phyloP scores from a whole-genome alignment of 805 yeast species.

The Monosporozyma aquatica region DNA sequence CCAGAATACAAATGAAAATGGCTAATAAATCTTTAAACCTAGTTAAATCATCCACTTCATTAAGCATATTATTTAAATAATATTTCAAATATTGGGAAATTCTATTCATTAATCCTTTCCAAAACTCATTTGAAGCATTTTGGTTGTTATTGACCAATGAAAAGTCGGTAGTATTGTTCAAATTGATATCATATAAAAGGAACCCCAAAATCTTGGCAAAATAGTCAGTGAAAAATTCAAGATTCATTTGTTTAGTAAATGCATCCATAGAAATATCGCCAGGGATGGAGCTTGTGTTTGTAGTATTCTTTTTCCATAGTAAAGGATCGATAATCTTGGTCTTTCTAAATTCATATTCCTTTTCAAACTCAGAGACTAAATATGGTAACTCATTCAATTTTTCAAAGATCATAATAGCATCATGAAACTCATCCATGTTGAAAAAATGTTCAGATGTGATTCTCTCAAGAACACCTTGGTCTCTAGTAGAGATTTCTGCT shows the following conservation, averaged over 20 bases:
- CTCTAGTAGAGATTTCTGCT: conserved; percentile 70
- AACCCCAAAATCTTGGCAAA: conserved; percentile 63
- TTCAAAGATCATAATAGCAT: conserved; percentile 72
- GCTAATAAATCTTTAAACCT: conserved; percentile 59
- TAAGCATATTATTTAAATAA: conserved; percentile 36
- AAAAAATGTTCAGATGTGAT: conserved; percentile 33
- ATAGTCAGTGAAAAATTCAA: conserved; percentile 38
- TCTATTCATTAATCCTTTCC: conserved; percentile 59
- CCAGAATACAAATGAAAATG: conserved; percentile 64
- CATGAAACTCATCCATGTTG: conserved; percentile 67
- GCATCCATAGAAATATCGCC: conserved; percentile 25
- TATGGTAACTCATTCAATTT: conserved; percentile 58
- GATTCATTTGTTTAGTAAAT: conserved; percentile 19
- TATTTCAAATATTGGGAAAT: conserved; percentile 49
- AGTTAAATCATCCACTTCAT: conserved; percentile 37
- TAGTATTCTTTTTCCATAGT: conserved; percentile 33
- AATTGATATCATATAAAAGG: conserved; percentile 62
- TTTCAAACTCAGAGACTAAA: conserved; percentile 53
- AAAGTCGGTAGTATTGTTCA: conserved; percentile 54
- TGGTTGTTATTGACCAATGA: conserved; percentile 54
- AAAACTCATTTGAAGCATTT: conserved; percentile 50
- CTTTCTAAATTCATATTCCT: conserved; percentile 63
- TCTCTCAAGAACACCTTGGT: conserved; percentile 39
- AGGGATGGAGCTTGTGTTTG: conserved; percentile 13
- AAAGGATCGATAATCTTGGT: conserved; percentile 62